Base-by-base conservation (phyloP, 257 asterid genomes). In the Anisodus acutangulus region DNA sequence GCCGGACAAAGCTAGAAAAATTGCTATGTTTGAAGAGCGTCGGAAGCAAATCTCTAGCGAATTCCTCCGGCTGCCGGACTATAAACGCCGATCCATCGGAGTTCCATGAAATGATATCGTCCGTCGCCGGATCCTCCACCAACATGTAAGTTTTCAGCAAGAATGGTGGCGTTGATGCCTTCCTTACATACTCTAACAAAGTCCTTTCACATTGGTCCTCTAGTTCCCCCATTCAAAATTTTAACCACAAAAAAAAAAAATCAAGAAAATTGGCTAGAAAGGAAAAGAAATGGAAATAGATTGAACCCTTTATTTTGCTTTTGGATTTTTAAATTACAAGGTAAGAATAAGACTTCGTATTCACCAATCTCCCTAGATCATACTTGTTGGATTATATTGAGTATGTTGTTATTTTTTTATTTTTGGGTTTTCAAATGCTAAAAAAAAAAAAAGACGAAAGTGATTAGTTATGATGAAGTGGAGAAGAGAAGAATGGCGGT, bases 1-100 rank as follows among this genome's bases (percentile, higher is more conserved):
- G 99, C 88, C 99, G 86, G 82, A 95, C 97, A 80, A 95, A 95
- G 97, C 99, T 95, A 84, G 99, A 95, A 93, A 95, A 95, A 89
- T 95, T 95, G 94, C 95, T 85, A 90, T 95, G 99, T 79, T 95
- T 95, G 90, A 95, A 95, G 62, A 94, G 89, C 0, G 94, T 94
- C 0, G 98, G 99, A 0, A 95, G 93, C 90, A 94, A 86, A 78
- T 95, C 98, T 80, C 97, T 86, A 37, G 99, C 90, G 66, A 95
- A 94, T 87, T 95, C 98, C 71, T 94, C 93, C 87, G 98, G 93
- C 86, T 92, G 97, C 98, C 98, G 93, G 74, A 95, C 98, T n/a
- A 95, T 87, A 62, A 95, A 95, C 35, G 92, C 95, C 58, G 95
- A 90, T 67, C 98, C 99, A 26, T 89, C 95, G 10, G 35, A 87